These are phyloP conservation scores for Pisolithus thermaeus DNA, from an alignment of 1,284 basidiomycete genomes.

Conservation along the genomic window DNA sequence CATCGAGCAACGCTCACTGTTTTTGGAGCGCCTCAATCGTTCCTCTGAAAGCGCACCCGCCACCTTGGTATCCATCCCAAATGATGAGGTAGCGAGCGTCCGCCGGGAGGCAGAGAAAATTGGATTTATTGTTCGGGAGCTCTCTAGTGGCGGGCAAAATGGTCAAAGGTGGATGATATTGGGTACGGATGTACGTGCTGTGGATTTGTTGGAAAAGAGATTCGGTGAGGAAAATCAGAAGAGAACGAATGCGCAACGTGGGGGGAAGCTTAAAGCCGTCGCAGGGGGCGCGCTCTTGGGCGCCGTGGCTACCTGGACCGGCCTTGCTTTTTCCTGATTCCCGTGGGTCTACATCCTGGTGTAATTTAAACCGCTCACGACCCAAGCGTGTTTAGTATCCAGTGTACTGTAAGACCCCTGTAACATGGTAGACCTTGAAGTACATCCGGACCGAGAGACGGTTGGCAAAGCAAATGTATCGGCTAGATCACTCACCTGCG, in stretches of 20 bases:
- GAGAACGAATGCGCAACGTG: slow-evolving; percentile 12
- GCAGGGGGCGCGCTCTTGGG: slow-evolving; percentile 33
- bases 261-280: slow-evolving; percentile 25
- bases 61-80: slow-evolving; percentile 41
- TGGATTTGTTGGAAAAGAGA: slow-evolving; percentile 26
- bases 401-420: too few species aligned
- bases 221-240: slow-evolving; percentile 32
- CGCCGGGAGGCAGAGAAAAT: slow-evolving; percentile 35
- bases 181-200: slow-evolving; percentile 40
- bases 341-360: background rate
- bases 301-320: slow-evolving; percentile 33
- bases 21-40: slow-evolving; percentile 39
- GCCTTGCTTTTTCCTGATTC: slow-evolving; percentile 29
- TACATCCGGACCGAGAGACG: too few species aligned
- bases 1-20: slow-evolving; percentile 42
- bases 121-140: slow-evolving; percentile 37
- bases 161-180: slow-evolving; percentile 42
- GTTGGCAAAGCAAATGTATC: too few species aligned
- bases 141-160: slow-evolving; percentile 26
- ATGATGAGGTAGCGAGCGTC: slow-evolving; percentile 36
- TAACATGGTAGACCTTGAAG: too few species aligned
- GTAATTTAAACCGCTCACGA: background rate
- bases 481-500: too few species aligned
- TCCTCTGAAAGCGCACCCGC: slow-evolving; percentile 36
- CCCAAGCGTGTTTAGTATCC: too few species aligned